A percentile compares a stretch with the other conserved stretches of the same genome.
Evolutionary conservation across 2,329 filamentous ascomycete genomes (phyloP).

Genomic region (Ceratocystis huliohia): DNA sequence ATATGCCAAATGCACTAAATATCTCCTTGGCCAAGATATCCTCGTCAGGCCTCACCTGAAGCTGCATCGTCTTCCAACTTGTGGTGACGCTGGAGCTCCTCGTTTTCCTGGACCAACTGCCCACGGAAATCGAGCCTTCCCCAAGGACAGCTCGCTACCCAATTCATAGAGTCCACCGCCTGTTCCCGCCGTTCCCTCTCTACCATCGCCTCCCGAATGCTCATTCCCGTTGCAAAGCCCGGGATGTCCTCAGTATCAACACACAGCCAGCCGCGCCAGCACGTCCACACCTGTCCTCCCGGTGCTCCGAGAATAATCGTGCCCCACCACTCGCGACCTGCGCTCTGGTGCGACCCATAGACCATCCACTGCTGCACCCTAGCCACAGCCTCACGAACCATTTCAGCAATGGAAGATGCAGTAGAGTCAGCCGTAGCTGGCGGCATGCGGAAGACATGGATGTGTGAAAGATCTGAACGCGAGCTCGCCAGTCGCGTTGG

Average conservation of each 20-base stretch:
- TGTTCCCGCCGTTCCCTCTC: conserved; percentile 31
- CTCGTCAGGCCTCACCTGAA: background rate
- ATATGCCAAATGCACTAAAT: background rate
- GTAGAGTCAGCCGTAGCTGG: conserved; percentile 24
- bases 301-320: conserved; percentile 40
- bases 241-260: conserved; percentile 35
- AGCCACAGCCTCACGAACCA: conserved; percentile 29
- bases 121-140: conserved; percentile 35
- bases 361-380: conserved; percentile 38
- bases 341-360: conserved; percentile 35
- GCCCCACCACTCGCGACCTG: conserved; percentile 44
- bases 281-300: conserved; percentile 27
- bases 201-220: conserved; percentile 35
- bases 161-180: conserved; percentile 33
- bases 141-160: conserved; percentile 34
- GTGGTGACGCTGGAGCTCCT: background rate
- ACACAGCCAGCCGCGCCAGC: conserved; percentile 37
- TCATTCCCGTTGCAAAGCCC: conserved; percentile 31
- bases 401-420: conserved; percentile 20
- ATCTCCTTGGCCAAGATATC: background rate
- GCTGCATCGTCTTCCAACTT: background rate
- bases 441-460: conserved; percentile 38
- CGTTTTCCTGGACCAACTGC: background rate
- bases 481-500: conserved; percentile 33
- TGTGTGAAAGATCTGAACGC: conserved; percentile 34